A percentile compares a stretch with the other conserved stretches of the same genome.
phyloP scores from a whole-genome alignment of 805 yeast genomes.

The Saccharomycopsis sp. region DNA sequence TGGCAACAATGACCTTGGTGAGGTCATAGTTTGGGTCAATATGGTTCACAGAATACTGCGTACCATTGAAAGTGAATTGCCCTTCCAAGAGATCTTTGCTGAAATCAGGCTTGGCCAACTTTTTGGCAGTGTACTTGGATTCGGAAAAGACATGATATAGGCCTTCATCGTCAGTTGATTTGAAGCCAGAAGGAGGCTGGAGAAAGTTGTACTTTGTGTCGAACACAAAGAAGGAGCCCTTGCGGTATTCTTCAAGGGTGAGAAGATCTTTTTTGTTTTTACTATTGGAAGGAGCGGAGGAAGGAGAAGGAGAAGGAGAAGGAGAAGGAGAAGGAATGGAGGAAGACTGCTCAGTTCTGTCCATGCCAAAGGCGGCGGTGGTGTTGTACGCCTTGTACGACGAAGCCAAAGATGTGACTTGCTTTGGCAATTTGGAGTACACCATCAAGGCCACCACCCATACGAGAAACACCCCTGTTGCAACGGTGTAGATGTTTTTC shows the following conservation, averaged over 20 bases:
- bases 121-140: slow-evolving; percentile 26
- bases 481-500: slow-evolving; percentile 5
- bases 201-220: slow-evolving; percentile 23
- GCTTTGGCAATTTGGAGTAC: slow-evolving; percentile 22
- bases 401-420: slow-evolving; percentile 22
- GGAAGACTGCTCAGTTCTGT: neutral
- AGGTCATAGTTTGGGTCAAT: slow-evolving; percentile 37
- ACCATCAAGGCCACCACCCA: slow-evolving; percentile 25
- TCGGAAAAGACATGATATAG: slow-evolving; percentile 25
- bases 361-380: slow-evolving; percentile 8
- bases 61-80: slow-evolving; percentile 36
- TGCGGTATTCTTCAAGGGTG: slow-evolving; percentile 25
- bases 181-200: slow-evolving; percentile 22
- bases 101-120: slow-evolving; percentile 26
- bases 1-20: slow-evolving; percentile 43
- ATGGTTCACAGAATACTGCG: slow-evolving; percentile 32
- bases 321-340: neutral
- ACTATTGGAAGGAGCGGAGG: slow-evolving; percentile 4
- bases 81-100: slow-evolving; percentile 23
- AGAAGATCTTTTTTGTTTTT: slow-evolving; percentile 23
- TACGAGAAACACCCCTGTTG: slow-evolving; percentile 21
- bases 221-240: slow-evolving; percentile 27
- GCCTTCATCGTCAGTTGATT: slow-evolving; percentile 37
- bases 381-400: slow-evolving; percentile 18
- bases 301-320: slow-evolving; percentile 1